A percentile compares a stretch with the other conserved stretches of the same genome.
Conservation (phyloP, 352 stramenopile genomes). For the Phytophthora sp. region DNA sequence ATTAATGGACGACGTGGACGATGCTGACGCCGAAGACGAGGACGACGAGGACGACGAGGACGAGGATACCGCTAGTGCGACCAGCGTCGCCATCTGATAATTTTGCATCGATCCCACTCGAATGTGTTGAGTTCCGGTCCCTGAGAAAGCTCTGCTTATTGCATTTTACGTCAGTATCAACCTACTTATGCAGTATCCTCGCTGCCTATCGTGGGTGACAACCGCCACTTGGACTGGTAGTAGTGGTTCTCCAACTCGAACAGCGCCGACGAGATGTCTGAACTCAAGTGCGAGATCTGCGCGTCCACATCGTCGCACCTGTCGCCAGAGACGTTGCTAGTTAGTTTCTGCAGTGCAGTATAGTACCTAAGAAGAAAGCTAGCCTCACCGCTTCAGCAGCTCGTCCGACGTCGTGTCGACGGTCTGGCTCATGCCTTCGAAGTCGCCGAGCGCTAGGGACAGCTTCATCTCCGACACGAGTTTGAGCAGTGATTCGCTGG, state of each 20-base stretch:
- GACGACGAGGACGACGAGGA: conserved; percentile 62
- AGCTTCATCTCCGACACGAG: conserved; percentile 87
- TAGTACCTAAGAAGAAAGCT: background rate
- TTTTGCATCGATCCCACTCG: conserved; percentile 17
- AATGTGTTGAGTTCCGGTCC: background rate
- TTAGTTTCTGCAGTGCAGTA: background rate
- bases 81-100: conserved; percentile 38
- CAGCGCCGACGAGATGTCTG: conserved; percentile 78
- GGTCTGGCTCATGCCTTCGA: conserved; percentile 89
- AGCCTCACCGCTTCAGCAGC: conserved; percentile 61
- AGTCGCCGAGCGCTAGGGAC: conserved; percentile 77
- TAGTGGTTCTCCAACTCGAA: conserved; percentile 87
- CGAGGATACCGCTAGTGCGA: conserved; percentile 57
- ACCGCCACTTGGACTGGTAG: conserved; percentile 84
- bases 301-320: conserved; percentile 84
- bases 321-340: conserved; percentile 15
- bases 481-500: conserved; percentile 81
- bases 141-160: conserved; percentile 11
- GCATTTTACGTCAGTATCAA: conserved; percentile 18
- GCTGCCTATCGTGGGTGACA: conserved; percentile 33
- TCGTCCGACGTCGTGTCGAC: conserved; percentile 75
- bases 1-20: conserved; percentile 44
- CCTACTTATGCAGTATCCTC: conserved; percentile 21
- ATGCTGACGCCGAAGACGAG: conserved; percentile 47
- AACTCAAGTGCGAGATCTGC: conserved; percentile 78